A percentile compares a stretch with the other conserved stretches of the same genome.
Conservation (phyloP, 192 early-diverging fungal species). For the Entomortierella parvispora region DNA sequence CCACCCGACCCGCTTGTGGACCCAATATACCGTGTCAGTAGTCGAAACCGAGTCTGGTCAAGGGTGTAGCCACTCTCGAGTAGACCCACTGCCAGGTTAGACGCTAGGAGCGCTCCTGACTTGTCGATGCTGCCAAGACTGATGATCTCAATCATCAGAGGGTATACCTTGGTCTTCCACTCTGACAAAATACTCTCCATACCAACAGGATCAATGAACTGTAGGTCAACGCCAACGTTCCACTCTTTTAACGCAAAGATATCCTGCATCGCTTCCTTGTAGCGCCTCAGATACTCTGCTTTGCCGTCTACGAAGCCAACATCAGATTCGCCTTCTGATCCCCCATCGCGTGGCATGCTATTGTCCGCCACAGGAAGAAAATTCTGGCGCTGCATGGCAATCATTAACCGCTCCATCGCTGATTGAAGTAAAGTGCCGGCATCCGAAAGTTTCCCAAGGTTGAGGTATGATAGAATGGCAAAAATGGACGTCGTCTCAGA, state of each 20-base stretch:
- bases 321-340: background rate
- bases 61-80: slow-evolving; percentile 14
- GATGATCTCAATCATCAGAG: slow-evolving; percentile 28
- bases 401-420: too few relatives aligned
- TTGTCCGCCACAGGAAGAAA: background rate
- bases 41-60: slow-evolving; percentile 18
- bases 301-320: background rate
- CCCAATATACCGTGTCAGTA: slow-evolving; percentile 18
- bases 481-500: background rate
- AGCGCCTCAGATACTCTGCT: slow-evolving; percentile 5
- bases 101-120: background rate
- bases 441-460: too few relatives aligned
- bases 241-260: background rate
- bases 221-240: background rate
- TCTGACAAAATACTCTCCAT: background rate
- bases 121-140: slow-evolving; percentile 19
- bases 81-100: slow-evolving; percentile 13
- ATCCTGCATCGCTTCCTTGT: slow-evolving; percentile 2
- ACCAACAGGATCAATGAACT: background rate
- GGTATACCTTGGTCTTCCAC: slow-evolving; percentile 18
- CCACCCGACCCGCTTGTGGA: slow-evolving; percentile 1
- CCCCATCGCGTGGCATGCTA: too few relatives aligned
- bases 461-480: too few relatives aligned
- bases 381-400: background rate
- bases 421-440: too few relatives aligned